phyloP scores from a whole-genome alignment of 2,329 filamentous ascomycete genomes.

The Emmonsiellopsis sp. region DNA sequence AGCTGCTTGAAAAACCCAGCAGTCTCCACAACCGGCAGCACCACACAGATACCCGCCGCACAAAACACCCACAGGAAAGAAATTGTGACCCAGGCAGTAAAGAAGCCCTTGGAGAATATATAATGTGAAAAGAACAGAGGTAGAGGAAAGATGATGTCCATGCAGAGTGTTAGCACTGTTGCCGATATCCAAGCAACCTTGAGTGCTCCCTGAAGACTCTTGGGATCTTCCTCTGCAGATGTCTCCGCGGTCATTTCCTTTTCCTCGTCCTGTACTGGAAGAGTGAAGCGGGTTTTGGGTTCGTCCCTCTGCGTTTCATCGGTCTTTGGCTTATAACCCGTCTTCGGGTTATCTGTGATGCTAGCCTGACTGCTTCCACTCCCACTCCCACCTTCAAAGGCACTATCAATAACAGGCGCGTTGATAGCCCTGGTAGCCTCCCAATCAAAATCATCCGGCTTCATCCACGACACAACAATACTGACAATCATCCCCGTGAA shows the following conservation, averaged over 20 bases:
- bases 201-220: conserved; percentile 46
- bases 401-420: conserved; percentile 64
- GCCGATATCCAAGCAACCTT: conserved; percentile 50
- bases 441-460: conserved; percentile 8
- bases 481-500: no score
- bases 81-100: conserved; percentile 69
- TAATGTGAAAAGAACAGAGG: conserved; percentile 79
- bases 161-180: conserved; percentile 55
- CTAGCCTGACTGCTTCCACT: no score
- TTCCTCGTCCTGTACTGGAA: conserved; percentile 70
- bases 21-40: no score
- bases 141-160: conserved; percentile 83
- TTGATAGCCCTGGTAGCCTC: conserved; percentile 30
- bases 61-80: conserved; percentile 75
- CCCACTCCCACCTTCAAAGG: conserved; percentile 36
- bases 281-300: conserved; percentile 75
- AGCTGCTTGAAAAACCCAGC: no score
- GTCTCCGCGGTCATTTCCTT: conserved; percentile 67
- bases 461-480: conserved; percentile 44
- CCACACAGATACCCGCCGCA: conserved; percentile 34
- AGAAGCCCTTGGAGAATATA: conserved; percentile 73
- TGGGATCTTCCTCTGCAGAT: conserved; percentile 42
- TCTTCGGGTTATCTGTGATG: no score
- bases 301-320: conserved; percentile 14
- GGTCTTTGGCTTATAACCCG: no score